These are phyloP conservation scores for Candida ovalis DNA, from an alignment of 805 yeast species.

Conservation along the genomic window DNA sequence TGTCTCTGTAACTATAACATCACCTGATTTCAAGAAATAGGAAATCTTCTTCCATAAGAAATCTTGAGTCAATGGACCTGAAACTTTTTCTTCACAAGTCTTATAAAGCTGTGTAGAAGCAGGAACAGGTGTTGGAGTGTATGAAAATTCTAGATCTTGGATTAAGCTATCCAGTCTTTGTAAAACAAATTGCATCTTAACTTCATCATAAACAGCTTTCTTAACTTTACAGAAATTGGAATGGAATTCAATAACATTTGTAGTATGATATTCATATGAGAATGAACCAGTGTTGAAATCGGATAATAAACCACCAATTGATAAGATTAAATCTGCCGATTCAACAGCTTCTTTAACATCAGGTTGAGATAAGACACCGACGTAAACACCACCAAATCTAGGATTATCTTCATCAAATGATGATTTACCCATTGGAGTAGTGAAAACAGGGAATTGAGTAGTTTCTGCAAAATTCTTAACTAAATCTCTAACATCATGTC, in stretches of 20 bases:
- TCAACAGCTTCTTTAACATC: constrained; percentile 72
- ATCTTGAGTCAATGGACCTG: constrained; percentile 51
- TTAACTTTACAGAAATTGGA: constrained; percentile 70
- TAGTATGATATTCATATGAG: constrained; percentile 70
- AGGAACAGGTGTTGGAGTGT: constrained; percentile 56
- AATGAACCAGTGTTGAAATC: constrained; percentile 91
- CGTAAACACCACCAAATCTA: constrained; percentile 81
- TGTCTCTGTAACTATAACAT: constrained; percentile 65
- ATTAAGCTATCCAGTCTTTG: constrained; percentile 38
- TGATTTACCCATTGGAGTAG: constrained; percentile 90
- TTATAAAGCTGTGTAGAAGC: constrained; percentile 33
- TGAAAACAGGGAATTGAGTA: constrained; percentile 78
- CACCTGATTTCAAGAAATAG: constrained; percentile 62
- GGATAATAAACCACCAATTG: constrained; percentile 79
- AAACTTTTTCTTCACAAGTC: constrained; percentile 41
- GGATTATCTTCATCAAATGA: constrained; percentile 67
- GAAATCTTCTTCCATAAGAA: constrained; percentile 67
- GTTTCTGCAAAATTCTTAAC: constrained; percentile 56
- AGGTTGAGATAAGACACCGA: constrained; percentile 74
- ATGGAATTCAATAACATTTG: constrained; percentile 74
- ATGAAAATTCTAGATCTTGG: constrained; percentile 31
- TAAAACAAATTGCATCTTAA: constrained; percentile 61
- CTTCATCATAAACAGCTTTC: constrained; percentile 67
- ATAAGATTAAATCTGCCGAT: constrained; percentile 66
- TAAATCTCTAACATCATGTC: constrained; percentile 68